phyloP scores from a whole-genome alignment of 352 stramenopile genomes.

The Phytopythium vexans region DNA sequence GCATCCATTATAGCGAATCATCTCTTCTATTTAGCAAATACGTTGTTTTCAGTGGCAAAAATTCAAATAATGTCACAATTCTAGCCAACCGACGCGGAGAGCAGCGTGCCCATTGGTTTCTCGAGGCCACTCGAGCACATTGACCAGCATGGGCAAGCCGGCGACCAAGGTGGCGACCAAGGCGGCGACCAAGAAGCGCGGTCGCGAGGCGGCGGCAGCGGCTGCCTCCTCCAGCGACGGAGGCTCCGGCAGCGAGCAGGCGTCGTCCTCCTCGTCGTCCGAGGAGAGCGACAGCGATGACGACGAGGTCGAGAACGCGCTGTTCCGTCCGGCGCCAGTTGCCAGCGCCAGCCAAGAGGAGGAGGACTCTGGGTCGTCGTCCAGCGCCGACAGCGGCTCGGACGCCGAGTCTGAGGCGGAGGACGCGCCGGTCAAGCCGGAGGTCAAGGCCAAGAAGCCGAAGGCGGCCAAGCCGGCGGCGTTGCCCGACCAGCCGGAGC shows the following conservation, averaged over 20 bases:
- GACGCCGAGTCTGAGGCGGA: conserved; percentile 27
- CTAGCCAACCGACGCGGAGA: no score
- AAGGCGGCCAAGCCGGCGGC: conserved; percentile 16
- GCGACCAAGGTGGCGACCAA: conserved; percentile 2
- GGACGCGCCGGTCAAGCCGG: conserved; percentile 77
- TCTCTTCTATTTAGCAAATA: no score
- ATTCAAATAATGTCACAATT: no score
- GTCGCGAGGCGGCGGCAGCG: conserved; percentile 17
- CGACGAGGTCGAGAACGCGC: conserved; percentile 68
- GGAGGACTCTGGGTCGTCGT: conserved; percentile 3
- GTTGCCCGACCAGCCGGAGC: conserved; percentile 20
- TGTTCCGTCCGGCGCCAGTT: conserved; percentile 58
- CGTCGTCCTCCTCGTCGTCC: conserved; percentile 10
- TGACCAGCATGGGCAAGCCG: conserved; percentile 9
- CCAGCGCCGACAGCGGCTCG: neutral
- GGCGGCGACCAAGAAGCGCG: conserved; percentile 26
- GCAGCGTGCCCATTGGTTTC: no score
- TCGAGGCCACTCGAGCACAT: no score
- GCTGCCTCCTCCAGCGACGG: neutral
- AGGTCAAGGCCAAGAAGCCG: conserved; percentile 31
- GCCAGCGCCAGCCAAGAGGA: conserved; percentile 21
- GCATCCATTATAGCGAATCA: no score
- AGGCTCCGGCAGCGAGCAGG: conserved; percentile 1
- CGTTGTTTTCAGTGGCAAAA: no score
- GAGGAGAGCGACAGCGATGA: conserved; percentile 34